Base-by-base conservation (phyloP, 176 grass and related monocot genomes). In the Carex parvula region DNA sequence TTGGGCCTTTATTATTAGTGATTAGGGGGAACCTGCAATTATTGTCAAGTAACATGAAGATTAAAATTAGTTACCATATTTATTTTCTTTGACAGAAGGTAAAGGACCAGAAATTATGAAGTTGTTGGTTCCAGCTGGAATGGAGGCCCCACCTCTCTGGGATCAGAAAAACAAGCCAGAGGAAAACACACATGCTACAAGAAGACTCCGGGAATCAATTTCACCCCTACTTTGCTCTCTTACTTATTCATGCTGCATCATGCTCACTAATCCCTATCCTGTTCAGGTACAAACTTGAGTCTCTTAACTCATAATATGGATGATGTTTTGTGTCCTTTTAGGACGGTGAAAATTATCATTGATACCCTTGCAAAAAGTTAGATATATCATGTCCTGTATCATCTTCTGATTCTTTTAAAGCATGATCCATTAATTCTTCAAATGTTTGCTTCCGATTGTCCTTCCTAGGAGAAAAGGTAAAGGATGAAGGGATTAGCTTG, bases 211-310 rank as follows among this genome's bases (percentile, higher is more conserved):
- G 79, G 74, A 83, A 33, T 88, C 29, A 41, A 88, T 89, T 50
- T 85, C 91, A 52, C 95, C 95, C 54, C 77, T 74, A 15, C 79
- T 98, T 77, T 95, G 86, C n/a, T 86, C 76, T 67, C 88, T 98
- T 87, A 90, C 87, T 30, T 85, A 89, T 86, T 95, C 89, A 60
- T 98, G 93, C 71, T 87, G 62, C 44, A 55, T 86, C 66, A 98
- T 98, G 92, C 85, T 95, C 72, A 93, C 91, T 78, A 92, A 87
- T 88, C 81, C 92, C 82, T 95, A 93, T 84, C 88, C 93, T 48
- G 86, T 89, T 92, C 96, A 98, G 93, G 96, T 98, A 52, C 42
- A 79, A 88, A 84, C 22, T 81, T 70, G 64, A 78, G 70, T 54
- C 46, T 56, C 24, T 9, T 77, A 50, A 48, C 18, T 24, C 69